Conservation (phyloP, 1,139 yeast species). For the Lodderomyces metapsilosis region DNA sequence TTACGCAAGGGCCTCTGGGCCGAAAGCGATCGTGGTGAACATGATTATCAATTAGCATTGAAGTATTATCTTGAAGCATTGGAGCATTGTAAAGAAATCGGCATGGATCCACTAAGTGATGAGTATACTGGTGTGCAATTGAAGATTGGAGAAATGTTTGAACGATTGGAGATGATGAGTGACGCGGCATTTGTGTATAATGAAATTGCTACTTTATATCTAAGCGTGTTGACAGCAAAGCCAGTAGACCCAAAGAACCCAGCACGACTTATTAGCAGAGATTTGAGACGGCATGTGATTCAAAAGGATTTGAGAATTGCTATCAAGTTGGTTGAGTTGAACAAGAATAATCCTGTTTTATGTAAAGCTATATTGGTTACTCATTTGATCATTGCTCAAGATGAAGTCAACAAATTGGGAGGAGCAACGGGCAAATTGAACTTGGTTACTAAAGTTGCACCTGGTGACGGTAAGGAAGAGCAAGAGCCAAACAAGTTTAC, state of each 20-base stretch:
- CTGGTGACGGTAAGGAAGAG: background rate
- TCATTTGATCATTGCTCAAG: constrained; percentile 66
- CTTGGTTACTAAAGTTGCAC: constrained; percentile 8
- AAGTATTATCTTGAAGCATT: constrained; percentile 63
- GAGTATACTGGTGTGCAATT: constrained; percentile 76
- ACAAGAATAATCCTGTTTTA: constrained; percentile 47
- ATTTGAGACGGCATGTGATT: constrained; percentile 55
- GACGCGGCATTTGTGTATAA: constrained; percentile 67
- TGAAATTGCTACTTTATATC: constrained; percentile 64
- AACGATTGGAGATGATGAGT: constrained; percentile 54
- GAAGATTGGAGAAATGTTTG: constrained; percentile 85
- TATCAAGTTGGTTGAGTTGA: constrained; percentile 62
- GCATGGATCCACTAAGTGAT: constrained; percentile 48
- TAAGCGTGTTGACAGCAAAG: constrained; percentile 50
- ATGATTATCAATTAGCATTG: constrained; percentile 65
- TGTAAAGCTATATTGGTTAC: constrained; percentile 62
- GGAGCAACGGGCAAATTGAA: constrained; percentile 7
- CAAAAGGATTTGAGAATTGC: constrained; percentile 73
- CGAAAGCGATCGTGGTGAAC: constrained; percentile 69
- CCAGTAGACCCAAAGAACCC: constrained; percentile 12
- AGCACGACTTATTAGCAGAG: constrained; percentile 21
- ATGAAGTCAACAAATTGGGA: constrained; percentile 25
- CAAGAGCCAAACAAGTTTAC: constrained; percentile 8
- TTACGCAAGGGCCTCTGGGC: constrained; percentile 81
- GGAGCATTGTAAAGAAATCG: constrained; percentile 38